Percentiles rank a stretch among this genome's conserved stretches.
phyloP scores from a whole-genome alignment of 1,139 yeast species.

The Saccharomyces hybrid region DNA sequence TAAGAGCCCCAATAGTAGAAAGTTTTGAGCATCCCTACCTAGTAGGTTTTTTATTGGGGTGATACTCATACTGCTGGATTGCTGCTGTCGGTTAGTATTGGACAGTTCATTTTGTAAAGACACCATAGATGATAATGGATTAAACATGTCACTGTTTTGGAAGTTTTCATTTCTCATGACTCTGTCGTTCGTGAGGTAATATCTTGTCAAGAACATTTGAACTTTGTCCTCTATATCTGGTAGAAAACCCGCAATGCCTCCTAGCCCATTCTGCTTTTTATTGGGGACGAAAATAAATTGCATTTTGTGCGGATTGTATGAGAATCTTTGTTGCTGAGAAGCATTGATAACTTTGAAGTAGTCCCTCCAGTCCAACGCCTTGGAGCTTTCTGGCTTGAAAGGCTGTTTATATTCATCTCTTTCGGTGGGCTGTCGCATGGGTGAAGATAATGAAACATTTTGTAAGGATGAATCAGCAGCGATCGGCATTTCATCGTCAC shows the following conservation, averaged over 20 bases:
- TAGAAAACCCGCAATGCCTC: slow-evolving; percentile 16
- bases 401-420: slow-evolving; percentile 11
- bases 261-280: slow-evolving; percentile 3
- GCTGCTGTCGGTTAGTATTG: slow-evolving; percentile 11
- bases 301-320: slow-evolving; percentile 57
- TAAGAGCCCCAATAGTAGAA: slow-evolving; percentile 74
- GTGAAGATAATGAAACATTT: background rate
- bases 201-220: slow-evolving; percentile 42
- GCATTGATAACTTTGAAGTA: slow-evolving; percentile 63
- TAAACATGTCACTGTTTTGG: slow-evolving; percentile 31
- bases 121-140: slow-evolving; percentile 30
- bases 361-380: slow-evolving; percentile 54
- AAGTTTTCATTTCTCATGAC: slow-evolving; percentile 69
- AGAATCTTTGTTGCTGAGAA: slow-evolving; percentile 54
- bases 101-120: slow-evolving; percentile 19
- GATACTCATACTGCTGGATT: slow-evolving; percentile 24
- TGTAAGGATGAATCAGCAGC: background rate
- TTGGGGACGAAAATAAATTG: slow-evolving; percentile 42
- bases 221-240: slow-evolving; percentile 31
- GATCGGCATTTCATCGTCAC: slow-evolving; percentile 6
- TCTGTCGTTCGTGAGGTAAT: slow-evolving; percentile 57
- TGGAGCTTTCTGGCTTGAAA: slow-evolving; percentile 22
- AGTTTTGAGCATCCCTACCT: slow-evolving; percentile 74
- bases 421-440: background rate
- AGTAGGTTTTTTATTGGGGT: slow-evolving; percentile 74